These are phyloP conservation scores for Pelagophyceae sp. DNA, from an alignment of 352 stramenopile species.

Conservation along the genomic window DNA sequence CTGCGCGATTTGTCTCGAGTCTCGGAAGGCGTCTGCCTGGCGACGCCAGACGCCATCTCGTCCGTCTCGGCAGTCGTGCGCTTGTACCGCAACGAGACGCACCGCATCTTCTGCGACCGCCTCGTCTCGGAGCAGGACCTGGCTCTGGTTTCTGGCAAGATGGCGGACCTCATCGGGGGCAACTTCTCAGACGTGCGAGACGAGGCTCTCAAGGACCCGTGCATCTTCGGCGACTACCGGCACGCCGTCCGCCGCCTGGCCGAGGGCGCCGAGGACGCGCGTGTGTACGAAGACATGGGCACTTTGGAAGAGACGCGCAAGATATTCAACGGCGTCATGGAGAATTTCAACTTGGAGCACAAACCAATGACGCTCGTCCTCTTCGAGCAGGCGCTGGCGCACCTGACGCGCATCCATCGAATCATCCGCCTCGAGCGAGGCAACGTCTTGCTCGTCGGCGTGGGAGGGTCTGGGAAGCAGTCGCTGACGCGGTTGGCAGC, in stretches of 20 bases:
- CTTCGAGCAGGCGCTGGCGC: constrained; percentile 88
- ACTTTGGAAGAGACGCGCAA: constrained; percentile 71
- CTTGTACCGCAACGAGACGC: constrained; percentile 83
- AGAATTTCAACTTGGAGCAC: constrained; percentile 79
- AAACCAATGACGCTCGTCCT: constrained; percentile 80
- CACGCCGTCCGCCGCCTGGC: constrained; percentile 38
- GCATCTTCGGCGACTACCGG: constrained; percentile 83
- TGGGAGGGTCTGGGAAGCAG: constrained; percentile 86
- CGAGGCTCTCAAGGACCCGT: constrained; percentile 56
- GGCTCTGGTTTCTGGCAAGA: constrained; percentile 59
- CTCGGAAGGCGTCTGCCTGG: constrained; percentile 84
- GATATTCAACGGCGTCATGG: constrained; percentile 83
- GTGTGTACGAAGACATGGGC: constrained; percentile 84
- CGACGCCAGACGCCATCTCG: constrained; percentile 74
- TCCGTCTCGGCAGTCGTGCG: constrained; percentile 59
- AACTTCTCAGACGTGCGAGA: constrained; percentile 59
- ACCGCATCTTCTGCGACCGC: constrained; percentile 81
- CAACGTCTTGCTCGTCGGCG: constrained; percentile 81
- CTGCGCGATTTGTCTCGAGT: constrained; percentile 82
- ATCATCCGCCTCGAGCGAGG: constrained; percentile 81
- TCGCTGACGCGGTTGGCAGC: constrained; percentile 75
- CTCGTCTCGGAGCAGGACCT: constrained; percentile 74
- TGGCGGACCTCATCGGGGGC: constrained; percentile 61
- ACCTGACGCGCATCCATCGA: constrained; percentile 77
- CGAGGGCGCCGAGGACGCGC: constrained; percentile 61